phyloP scores from a whole-genome alignment of 1,284 basidiomycete genomes.

The Puccinia coronata region DNA sequence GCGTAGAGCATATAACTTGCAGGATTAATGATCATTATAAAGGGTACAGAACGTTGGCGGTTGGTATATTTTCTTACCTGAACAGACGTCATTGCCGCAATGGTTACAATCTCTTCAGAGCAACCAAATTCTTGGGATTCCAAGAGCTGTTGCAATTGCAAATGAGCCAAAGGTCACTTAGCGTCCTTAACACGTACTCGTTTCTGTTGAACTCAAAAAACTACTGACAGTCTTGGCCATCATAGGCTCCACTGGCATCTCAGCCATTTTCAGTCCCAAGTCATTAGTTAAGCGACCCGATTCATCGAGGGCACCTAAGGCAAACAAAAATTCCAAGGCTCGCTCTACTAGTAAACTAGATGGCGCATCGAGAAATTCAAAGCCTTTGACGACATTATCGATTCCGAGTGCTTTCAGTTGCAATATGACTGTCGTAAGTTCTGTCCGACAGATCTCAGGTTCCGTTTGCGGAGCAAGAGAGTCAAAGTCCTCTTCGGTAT shows the following conservation, averaged over 20 bases:
- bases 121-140: conserved; percentile 79
- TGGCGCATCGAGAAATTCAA: conserved; percentile 88
- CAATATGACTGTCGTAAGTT: conserved; percentile 82
- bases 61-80: conserved; percentile 64
- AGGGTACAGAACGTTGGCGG: no score
- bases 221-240: conserved; percentile 64
- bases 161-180: conserved; percentile 11
- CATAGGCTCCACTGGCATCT: conserved; percentile 65
- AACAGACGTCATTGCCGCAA: conserved; percentile 90
- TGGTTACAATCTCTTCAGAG: conserved; percentile 88
- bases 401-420: conserved; percentile 92
- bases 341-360: conserved; percentile 80
- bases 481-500: conserved; percentile 68
- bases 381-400: conserved; percentile 75
- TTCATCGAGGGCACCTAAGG: conserved; percentile 63
- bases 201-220: no score
- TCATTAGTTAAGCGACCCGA: conserved; percentile 62
- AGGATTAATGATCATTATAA: no score
- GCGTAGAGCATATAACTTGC: no score
- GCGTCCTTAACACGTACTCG: no score
- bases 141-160: conserved; percentile 69
- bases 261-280: conserved; percentile 64
- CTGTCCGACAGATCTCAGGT: conserved; percentile 85
- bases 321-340: conserved; percentile 70
- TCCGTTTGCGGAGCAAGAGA: conserved; percentile 70